A percentile compares a stretch with the other conserved stretches of the same genome.
Evolutionary conservation across 805 yeast species (phyloP).

Genomic region (Candida morakotiae): DNA sequence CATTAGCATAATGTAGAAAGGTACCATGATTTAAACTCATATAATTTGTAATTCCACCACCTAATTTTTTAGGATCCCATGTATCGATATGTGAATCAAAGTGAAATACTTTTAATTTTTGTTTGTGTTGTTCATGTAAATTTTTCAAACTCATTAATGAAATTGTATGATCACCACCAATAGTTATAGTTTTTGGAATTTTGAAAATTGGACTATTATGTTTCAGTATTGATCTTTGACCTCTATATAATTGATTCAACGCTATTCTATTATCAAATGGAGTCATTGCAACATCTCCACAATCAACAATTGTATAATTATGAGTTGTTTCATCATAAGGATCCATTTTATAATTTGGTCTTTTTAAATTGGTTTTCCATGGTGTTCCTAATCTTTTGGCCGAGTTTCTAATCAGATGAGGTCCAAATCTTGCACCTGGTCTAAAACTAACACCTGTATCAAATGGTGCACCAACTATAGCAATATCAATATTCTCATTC

Average conservation of each 20-base stretch:
- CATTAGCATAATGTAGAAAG: conserved; percentile 65
- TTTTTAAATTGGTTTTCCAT: conserved; percentile 24
- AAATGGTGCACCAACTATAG: conserved; percentile 57
- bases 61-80: conserved; percentile 60
- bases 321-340: conserved; percentile 47
- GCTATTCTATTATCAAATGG: conserved; percentile 68
- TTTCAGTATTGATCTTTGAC: conserved; percentile 39
- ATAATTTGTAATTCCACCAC: conserved; percentile 59
- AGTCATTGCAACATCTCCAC: conserved; percentile 66
- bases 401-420: conserved; percentile 46
- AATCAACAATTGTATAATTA: conserved; percentile 50
- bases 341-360: conserved; percentile 38
- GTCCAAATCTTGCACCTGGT: conserved; percentile 61
- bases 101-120: conserved; percentile 48
- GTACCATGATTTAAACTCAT: conserved; percentile 66
- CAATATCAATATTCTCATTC: conserved; percentile 36
- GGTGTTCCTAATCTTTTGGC: conserved; percentile 39
- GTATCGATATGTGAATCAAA: conserved; percentile 71
- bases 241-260: conserved; percentile 58
- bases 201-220: conserved; percentile 11
- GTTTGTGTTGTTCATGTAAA: conserved; percentile 46
- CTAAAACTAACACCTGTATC: conserved; percentile 54
- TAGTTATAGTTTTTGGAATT: conserved; percentile 38
- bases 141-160: conserved; percentile 49
- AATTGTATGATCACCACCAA: conserved; percentile 63